Evolutionary conservation across 208 protist genomes (phyloP).

Genomic region (Wallacemonas sp.): DNA sequence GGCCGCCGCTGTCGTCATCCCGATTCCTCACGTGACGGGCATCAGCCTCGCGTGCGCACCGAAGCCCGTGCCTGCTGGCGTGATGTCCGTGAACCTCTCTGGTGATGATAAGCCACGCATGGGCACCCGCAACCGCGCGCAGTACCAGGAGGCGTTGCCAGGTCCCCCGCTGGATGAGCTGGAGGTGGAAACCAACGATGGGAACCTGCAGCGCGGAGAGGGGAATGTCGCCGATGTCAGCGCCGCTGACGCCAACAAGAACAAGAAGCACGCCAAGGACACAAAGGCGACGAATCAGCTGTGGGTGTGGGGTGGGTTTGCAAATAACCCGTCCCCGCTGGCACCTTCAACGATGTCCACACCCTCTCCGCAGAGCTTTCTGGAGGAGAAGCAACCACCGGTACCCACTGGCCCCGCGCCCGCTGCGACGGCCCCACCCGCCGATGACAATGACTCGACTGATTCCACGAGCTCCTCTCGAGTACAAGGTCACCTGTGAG

Average conservation of each 20-base stretch:
- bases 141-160: conserved; percentile 12
- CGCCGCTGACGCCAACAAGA: not conserved
- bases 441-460: not conserved
- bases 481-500: not conserved
- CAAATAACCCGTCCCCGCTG: not conserved
- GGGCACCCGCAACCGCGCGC: not conserved
- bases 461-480: not conserved
- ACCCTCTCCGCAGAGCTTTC: no score
- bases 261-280: not conserved
- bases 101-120: not conserved
- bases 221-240: no score
- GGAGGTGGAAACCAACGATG: not conserved
- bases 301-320: conserved; percentile 15
- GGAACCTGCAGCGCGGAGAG: no score
- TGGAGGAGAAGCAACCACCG: no score
- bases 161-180: conserved; percentile 11
- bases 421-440: not conserved
- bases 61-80: not conserved
- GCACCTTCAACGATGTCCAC: not conserved
- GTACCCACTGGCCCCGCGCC: no score
- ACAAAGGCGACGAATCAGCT: not conserved
- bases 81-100: not conserved
- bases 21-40: not conserved
- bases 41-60: not conserved
- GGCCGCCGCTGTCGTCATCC: not conserved